Base-by-base conservation (phyloP, 116 monocot species). In the Iris pallida region DNA sequence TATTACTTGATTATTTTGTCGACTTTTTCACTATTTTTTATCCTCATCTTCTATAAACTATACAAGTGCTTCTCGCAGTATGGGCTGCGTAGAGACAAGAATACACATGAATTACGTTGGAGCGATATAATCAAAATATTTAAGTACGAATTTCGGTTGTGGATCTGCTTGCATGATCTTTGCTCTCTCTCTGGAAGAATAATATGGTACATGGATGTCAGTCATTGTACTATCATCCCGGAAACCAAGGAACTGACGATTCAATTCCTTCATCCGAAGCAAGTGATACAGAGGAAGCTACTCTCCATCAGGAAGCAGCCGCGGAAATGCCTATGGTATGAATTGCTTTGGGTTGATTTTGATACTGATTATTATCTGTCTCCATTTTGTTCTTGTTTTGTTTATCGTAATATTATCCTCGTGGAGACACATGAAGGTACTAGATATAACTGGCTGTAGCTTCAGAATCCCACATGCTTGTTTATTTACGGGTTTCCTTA, bases 301-400 rank as follows among this genome's bases (percentile, higher is more conserved):
- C 52, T 58, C 5, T 57, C 59, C 30, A 72, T 52, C 63, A 72
- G 13, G 78, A 57, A 63, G 41, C 42, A 5, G 2, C 57, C 41
- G 30, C 42, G 14, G 60, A 80, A 48, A 57, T 56, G 55, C 62
- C 61, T 45, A 69, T 65, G 81, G 85, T 86, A 66, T 16, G 20
- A 54, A 52, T 47, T 40, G 45, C 52, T 45, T 48, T 53, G 7
- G 52, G 61, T 40, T 61, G 52, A 40, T 59, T 67, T 6, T 54
- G 53, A 51, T 47, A 63, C 5, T 46, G 12, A 45, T 45, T 47
- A 47, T 15, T 9, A 61, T 44, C 16, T 46, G 63, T 63, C 4
- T 13, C 18, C 45, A 61, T 46, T 17, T 14, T 54, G 4, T 55
- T 13, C 14, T 42, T 65, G 49, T n/a, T 54, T 54, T 19, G 6